Conservation (phyloP, 2,329 filamentous ascomycete species). For the Colletotrichum destructivum region DNA sequence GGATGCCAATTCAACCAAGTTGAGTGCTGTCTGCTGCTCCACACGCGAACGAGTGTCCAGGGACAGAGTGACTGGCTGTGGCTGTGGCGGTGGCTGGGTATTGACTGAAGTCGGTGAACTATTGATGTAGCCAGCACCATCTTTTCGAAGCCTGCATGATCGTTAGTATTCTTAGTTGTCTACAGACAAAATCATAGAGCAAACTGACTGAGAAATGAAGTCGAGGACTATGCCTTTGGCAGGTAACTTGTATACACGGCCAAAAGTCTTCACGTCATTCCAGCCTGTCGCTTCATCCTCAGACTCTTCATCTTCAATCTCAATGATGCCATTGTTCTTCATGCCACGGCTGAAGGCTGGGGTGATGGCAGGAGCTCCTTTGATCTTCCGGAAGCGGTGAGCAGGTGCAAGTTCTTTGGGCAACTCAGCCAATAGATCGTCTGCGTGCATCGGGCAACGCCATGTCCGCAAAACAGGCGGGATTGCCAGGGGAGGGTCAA, state of each 20-base stretch:
- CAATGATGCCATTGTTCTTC: constrained; percentile 80
- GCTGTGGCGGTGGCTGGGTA: constrained; percentile 37
- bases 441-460: constrained; percentile 90
- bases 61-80: constrained; percentile 48
- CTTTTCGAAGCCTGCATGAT: constrained; percentile 52
- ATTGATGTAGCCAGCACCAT: constrained; percentile 56
- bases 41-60: constrained; percentile 64
- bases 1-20: constrained; percentile 71
- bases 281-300: constrained; percentile 70
- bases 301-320: constrained; percentile 75
- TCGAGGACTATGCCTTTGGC: constrained; percentile 78
- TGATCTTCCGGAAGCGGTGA: constrained; percentile 74
- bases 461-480: constrained; percentile 84
- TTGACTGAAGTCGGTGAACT: constrained; percentile 44
- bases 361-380: constrained; percentile 65
- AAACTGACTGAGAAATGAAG: constrained; percentile 76
- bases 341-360: constrained; percentile 74
- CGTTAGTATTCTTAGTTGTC: constrained; percentile 37
- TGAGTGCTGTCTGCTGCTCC: constrained; percentile 77
- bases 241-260: constrained; percentile 75
- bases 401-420: constrained; percentile 71
- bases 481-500: constrained; percentile 85
- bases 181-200: neutral
- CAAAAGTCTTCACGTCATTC: constrained; percentile 72
- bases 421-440: constrained; percentile 77